These are phyloP conservation scores for Physcia stellaris DNA, from an alignment of 495 filamentous ascomycete species.

Conservation along the genomic window DNA sequence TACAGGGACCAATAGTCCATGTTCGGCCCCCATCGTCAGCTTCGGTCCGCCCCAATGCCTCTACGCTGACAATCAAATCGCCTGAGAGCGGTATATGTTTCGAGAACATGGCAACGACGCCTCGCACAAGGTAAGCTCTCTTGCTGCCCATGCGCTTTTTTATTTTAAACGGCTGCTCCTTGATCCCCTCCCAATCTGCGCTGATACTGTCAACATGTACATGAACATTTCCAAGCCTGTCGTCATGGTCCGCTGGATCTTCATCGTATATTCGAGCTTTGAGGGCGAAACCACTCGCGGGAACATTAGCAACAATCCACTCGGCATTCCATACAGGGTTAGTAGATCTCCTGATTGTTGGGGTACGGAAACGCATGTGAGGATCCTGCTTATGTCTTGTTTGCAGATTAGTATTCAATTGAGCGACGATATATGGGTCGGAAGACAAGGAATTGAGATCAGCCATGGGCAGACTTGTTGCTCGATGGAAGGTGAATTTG, in stretches of 20 bases:
- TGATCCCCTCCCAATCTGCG: slow-evolving; percentile 54
- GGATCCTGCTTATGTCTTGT: slow-evolving; percentile 72
- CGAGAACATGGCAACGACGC: slow-evolving; percentile 42
- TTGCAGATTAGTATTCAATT: slow-evolving; percentile 46
- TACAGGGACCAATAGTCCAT: slow-evolving; percentile 64
- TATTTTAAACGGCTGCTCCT: slow-evolving; percentile 51
- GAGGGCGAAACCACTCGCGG: slow-evolving; percentile 59
- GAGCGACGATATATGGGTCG: slow-evolving; percentile 70
- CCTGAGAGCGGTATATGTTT: slow-evolving; percentile 41
- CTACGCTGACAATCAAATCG: slow-evolving; percentile 52
- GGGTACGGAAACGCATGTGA: slow-evolving; percentile 54
- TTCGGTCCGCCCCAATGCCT: slow-evolving; percentile 58
- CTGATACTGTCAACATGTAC: slow-evolving; percentile 42
- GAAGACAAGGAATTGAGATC: slow-evolving; percentile 66
- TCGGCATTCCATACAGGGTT: slow-evolving; percentile 71
- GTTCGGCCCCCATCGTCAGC: slow-evolving; percentile 59
- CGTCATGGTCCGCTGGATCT: slow-evolving; percentile 74
- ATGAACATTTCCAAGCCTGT: slow-evolving; percentile 72
- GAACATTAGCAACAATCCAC: slow-evolving; percentile 81
- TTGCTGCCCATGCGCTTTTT: slow-evolving; percentile 78
- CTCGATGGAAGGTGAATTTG: slow-evolving; percentile 72
- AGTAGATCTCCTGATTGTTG: slow-evolving; percentile 52
- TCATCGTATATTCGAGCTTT: slow-evolving; percentile 81
- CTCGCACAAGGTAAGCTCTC: slow-evolving; percentile 61
- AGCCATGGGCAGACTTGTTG: slow-evolving; percentile 63